phyloP scores from a whole-genome alignment of 2,329 filamentous ascomycete genomes.

The Arthroderma sp. region DNA sequence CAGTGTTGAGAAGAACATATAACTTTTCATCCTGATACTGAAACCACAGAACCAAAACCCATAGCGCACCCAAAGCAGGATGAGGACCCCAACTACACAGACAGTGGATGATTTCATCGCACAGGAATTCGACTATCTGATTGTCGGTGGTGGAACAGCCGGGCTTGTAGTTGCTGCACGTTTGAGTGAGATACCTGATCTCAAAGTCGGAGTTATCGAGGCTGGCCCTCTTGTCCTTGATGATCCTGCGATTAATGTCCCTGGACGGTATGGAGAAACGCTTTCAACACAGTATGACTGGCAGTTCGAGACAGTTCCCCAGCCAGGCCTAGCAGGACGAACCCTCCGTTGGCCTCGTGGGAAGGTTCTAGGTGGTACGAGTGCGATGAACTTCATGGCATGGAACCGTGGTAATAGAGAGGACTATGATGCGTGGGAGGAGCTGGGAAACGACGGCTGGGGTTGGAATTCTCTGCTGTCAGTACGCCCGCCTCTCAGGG shows the following conservation, averaged over 20 bases:
- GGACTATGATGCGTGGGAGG: conserved; percentile 22
- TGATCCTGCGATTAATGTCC: no score
- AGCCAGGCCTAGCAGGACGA: conserved; percentile 6
- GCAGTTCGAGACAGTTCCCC: conserved; percentile 20
- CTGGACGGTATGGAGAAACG: no score
- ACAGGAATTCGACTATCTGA: no score
- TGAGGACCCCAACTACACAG: no score
- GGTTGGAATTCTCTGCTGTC: conserved; percentile 10
- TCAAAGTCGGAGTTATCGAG: conserved; percentile 34
- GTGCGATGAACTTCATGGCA: conserved; percentile 21
- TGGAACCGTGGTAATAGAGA: conserved; percentile 14
- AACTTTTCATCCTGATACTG: no score
- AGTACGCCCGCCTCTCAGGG: conserved; percentile 6
- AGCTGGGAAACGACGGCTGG: conserved; percentile 20
- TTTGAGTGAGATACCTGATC: conserved; percentile 32
- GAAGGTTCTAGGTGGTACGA: conserved; percentile 20
- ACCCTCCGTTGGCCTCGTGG: conserved; percentile 12
- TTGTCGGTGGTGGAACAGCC: conserved; percentile 29
- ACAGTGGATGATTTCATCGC: no score
- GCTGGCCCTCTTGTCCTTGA: conserved; percentile 23
- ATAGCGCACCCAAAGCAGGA: no score
- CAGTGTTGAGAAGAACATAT: no score
- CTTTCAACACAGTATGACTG: conserved; percentile 14
- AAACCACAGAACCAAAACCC: no score
- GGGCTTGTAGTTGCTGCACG: conserved; percentile 38